Evolutionary conservation across 1,139 yeast genomes (phyloP).

Genomic region (Pichia sp.): DNA sequence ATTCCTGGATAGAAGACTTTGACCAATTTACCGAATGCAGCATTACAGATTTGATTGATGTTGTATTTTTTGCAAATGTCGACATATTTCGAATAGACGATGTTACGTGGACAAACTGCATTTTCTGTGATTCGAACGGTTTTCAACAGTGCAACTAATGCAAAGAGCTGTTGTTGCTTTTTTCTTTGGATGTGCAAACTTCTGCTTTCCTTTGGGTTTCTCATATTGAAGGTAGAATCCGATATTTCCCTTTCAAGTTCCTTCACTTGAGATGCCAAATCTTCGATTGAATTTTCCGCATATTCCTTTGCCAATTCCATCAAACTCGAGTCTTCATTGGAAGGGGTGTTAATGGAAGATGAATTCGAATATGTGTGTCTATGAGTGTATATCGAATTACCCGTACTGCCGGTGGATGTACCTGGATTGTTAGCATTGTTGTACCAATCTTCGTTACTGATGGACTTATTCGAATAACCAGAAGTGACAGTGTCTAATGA

Average conservation of each 20-base stretch:
- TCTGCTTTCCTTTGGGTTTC: conserved; percentile 21
- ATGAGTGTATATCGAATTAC: not conserved
- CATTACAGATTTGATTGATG: conserved; percentile 76
- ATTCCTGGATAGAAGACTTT: conserved; percentile 70
- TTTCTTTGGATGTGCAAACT: conserved; percentile 23
- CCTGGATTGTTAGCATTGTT: not conserved
- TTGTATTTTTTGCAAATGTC: conserved; percentile 66
- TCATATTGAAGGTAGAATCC: conserved; percentile 6
- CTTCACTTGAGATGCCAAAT: conserved; percentile 3
- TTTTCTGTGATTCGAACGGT: conserved; percentile 64
- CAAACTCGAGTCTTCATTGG: conserved; percentile 43
- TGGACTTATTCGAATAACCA: conserved; percentile 7
- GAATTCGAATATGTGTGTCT: conserved; percentile 7
- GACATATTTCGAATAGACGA: conserved; percentile 79
- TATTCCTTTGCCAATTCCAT: conserved; percentile 47
- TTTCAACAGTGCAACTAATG: conserved; percentile 75
- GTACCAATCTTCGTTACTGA: conserved; percentile 6
- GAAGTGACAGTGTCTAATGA: conserved; percentile 11
- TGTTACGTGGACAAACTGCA: conserved; percentile 80
- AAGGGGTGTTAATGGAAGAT: not conserved
- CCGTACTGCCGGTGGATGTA: not conserved
- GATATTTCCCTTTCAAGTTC: not conserved
- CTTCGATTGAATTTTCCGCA: conserved; percentile 1
- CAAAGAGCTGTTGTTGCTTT: conserved; percentile 66
- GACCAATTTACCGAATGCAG: conserved; percentile 84